Conservation (phyloP, 768 basidiomycete species). For the Cubamyces lactineus region DNA sequence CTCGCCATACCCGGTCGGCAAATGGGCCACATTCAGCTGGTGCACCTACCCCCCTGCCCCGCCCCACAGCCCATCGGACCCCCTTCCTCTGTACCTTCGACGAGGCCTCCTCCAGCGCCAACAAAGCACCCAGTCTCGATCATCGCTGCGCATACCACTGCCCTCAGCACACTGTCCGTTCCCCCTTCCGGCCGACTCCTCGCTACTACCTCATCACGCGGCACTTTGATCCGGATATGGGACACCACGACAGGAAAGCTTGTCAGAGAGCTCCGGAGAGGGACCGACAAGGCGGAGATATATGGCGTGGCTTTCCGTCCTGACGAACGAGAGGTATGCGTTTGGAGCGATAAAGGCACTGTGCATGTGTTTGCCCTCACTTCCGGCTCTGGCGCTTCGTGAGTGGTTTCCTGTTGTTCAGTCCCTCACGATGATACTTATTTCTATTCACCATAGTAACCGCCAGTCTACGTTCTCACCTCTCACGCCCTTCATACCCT, state of each 20-base stretch:
- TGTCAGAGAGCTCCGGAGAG: constrained; percentile 79
- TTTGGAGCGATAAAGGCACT: constrained; percentile 96
- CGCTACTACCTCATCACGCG: constrained; percentile 81
- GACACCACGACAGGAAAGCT: constrained; percentile 74
- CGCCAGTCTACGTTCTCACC: constrained; percentile 84
- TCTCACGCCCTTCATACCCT: constrained; percentile 75
- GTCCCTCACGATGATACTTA: background rate
- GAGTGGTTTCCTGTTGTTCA: constrained; percentile 38
- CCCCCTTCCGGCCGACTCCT: constrained; percentile 79
- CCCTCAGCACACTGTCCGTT: constrained; percentile 76
- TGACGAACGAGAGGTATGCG: constrained; percentile 85
- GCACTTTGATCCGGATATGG: constrained; percentile 89
- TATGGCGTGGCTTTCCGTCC: constrained; percentile 88
- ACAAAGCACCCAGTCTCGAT: constrained; percentile 75
- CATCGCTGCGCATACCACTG: constrained; percentile 81
- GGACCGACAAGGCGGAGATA: constrained; percentile 88
- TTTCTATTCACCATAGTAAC: constrained; percentile 53
- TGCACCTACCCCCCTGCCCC: constrained; percentile 82
- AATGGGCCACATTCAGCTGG: constrained; percentile 84
- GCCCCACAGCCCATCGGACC: constrained; percentile 60
- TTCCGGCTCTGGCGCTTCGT: constrained; percentile 65
- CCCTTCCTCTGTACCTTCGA: constrained; percentile 52
- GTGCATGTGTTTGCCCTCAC: constrained; percentile 84
- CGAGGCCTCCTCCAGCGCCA: constrained; percentile 56
- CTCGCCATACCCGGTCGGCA: constrained; percentile 85